These are phyloP conservation scores for Halophytophthora polymorphica DNA, from an alignment of 352 stramenopile genomes.

Conservation along the genomic window DNA sequence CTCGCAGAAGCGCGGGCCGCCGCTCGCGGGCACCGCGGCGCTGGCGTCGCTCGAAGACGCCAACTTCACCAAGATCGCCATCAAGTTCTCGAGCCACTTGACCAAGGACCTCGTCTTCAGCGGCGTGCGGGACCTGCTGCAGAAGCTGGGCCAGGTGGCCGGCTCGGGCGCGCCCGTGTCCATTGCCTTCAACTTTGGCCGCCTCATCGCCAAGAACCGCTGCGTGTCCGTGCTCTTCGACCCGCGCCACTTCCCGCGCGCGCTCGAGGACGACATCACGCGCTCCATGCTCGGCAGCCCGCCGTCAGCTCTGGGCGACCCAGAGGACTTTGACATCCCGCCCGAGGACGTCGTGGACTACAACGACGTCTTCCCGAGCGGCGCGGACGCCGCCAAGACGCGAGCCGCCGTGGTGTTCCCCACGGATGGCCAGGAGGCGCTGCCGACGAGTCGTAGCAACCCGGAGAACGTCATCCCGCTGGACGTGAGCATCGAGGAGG, in stretches of 20 bases:
- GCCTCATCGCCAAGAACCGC: slow-evolving; percentile 75
- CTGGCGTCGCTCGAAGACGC: slow-evolving; percentile 69
- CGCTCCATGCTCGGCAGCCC: slow-evolving; percentile 52
- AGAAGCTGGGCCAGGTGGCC: slow-evolving; percentile 68
- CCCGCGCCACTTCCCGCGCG: slow-evolving; percentile 51
- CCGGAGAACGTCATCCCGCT: slow-evolving; percentile 48
- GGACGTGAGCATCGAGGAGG: slow-evolving; percentile 47
- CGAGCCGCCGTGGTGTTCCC: slow-evolving; percentile 25
- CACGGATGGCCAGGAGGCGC: slow-evolving; percentile 33
- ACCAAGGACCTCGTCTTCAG: slow-evolving; percentile 76
- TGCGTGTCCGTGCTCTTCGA: slow-evolving; percentile 72
- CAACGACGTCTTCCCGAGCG: slow-evolving; percentile 9
- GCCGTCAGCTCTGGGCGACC: slow-evolving; percentile 39
- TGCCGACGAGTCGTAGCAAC: slow-evolving; percentile 45
- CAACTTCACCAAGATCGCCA: slow-evolving; percentile 82
- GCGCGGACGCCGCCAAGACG: slow-evolving; percentile 14
- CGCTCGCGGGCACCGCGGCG: slow-evolving; percentile 6
- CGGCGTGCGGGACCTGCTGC: slow-evolving; percentile 63
- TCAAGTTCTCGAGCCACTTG: slow-evolving; percentile 73
- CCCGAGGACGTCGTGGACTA: slow-evolving; percentile 40
- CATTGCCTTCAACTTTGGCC: slow-evolving; percentile 65
- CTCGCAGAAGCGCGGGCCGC: slow-evolving; percentile 35
- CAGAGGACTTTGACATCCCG: slow-evolving; percentile 58
- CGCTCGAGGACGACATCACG: slow-evolving; percentile 54
- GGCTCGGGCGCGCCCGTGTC: slow-evolving; percentile 48